Evolutionary conservation across 2,329 filamentous ascomycete species (phyloP).

Genomic region (Cordyceps cicadae): DNA sequence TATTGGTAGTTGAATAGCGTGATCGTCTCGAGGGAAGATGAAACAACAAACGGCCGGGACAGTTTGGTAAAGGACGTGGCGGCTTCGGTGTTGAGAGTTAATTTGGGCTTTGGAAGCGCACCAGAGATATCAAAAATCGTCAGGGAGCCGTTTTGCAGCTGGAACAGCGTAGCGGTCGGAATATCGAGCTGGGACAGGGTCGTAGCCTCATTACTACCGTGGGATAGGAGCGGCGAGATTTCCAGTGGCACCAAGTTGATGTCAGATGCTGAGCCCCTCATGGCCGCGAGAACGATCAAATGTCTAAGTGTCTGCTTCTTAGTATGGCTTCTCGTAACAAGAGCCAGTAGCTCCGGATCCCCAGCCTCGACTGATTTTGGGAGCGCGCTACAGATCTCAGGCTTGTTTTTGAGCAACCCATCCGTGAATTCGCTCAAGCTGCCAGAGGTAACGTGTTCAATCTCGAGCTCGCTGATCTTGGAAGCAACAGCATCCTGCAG

Average conservation of each 20-base stretch:
- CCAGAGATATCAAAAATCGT: slow-evolving; percentile 56
- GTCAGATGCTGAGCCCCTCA: slow-evolving; percentile 18
- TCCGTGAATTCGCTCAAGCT: slow-evolving; percentile 41
- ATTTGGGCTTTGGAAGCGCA: slow-evolving; percentile 52
- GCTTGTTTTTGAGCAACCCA: slow-evolving; percentile 47
- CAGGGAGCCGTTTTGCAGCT: slow-evolving; percentile 46
- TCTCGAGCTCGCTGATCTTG: slow-evolving; percentile 29
- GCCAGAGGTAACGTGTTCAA: slow-evolving; percentile 42
- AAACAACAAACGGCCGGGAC: slow-evolving; percentile 57
- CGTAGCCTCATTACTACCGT: slow-evolving; percentile 14
- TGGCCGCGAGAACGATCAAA: slow-evolving; percentile 25
- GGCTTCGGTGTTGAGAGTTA: slow-evolving; percentile 41
- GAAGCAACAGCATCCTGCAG: slow-evolving; percentile 28
- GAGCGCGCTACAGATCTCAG: slow-evolving; percentile 44
- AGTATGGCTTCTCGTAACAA: slow-evolving; percentile 36
- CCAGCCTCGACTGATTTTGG: slow-evolving; percentile 35
- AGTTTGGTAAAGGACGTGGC: slow-evolving; percentile 57
- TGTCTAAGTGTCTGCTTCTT: slow-evolving; percentile 23
- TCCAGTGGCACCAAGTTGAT: slow-evolving; percentile 31
- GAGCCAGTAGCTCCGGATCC: slow-evolving; percentile 44
- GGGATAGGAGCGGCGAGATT: slow-evolving; percentile 28
- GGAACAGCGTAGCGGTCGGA: slow-evolving; percentile 54
- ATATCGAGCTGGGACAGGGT: slow-evolving; percentile 49
- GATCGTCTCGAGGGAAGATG: slow-evolving; percentile 47
- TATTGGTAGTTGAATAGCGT: slow-evolving; percentile 63